Conservation (phyloP, 2,329 filamentous ascomycete genomes). For the Fusarium sp. region DNA sequence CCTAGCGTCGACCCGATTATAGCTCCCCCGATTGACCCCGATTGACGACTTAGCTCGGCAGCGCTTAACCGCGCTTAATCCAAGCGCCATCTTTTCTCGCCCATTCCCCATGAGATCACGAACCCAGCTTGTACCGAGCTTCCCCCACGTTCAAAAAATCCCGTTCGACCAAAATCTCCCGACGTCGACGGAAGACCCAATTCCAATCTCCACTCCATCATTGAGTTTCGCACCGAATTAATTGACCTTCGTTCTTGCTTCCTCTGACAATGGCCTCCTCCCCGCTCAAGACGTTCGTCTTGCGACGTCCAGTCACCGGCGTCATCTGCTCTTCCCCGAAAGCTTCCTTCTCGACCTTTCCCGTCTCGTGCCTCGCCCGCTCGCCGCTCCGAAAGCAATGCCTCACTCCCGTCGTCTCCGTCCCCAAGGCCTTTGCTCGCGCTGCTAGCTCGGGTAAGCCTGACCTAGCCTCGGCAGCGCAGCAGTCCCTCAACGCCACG, state of each 20-base stretch:
- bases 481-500: conserved; percentile 35
- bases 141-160: conserved; percentile 25
- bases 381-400: conserved; percentile 32
- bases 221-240: conserved; percentile 9
- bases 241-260: conserved; percentile 7
- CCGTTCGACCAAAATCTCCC: conserved; percentile 15
- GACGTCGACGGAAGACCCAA: neutral
- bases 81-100: conserved; percentile 37
- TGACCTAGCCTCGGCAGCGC: conserved; percentile 22
- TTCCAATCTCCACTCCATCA: conserved; percentile 34
- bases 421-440: conserved; percentile 34
- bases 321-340: conserved; percentile 41
- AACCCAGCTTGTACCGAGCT: conserved; percentile 38
- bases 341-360: conserved; percentile 44
- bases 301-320: conserved; percentile 43
- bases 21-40: neutral
- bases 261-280: conserved; percentile 44
- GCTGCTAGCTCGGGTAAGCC: conserved; percentile 30
- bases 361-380: conserved; percentile 35
- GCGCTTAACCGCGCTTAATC: conserved; percentile 39
- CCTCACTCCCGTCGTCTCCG: conserved; percentile 18
- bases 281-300: conserved; percentile 46
- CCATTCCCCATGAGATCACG: conserved; percentile 41
- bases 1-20: conserved; percentile 16
- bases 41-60: neutral